Conservation (phyloP, 805 yeast genomes). For the Nakazawaea ambrosiae region DNA sequence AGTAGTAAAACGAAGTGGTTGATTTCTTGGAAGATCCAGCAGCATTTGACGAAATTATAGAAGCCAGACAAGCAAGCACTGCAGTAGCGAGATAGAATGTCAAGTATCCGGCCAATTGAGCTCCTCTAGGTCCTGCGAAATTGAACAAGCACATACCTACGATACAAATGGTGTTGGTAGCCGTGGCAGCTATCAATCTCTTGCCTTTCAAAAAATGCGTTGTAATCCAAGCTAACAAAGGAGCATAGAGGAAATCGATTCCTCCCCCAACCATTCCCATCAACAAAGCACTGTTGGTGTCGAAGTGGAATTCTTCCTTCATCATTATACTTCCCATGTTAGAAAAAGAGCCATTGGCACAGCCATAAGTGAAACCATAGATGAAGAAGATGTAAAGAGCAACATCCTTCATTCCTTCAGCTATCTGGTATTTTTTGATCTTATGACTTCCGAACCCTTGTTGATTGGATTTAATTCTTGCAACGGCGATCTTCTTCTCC, state of each 20-base stretch:
- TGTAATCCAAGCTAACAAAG: conserved; percentile 23
- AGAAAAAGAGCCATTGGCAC: conserved; percentile 52
- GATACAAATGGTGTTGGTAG: conserved; percentile 17
- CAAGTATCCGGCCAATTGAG: conserved; percentile 19
- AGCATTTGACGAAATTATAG: conserved; percentile 35
- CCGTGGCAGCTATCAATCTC: conserved; percentile 16
- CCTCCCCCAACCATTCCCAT: conserved; percentile 29
- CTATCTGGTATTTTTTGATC: conserved; percentile 30
- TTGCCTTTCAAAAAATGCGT: conserved; percentile 16
- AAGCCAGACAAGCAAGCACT: conserved; percentile 19
- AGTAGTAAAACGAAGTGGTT: conserved; percentile 34
- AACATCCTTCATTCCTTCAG: conserved; percentile 35
- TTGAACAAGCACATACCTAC: conserved; percentile 25
- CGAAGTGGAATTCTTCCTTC: conserved; percentile 26
- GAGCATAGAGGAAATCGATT: conserved; percentile 23
- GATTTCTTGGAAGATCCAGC: conserved; percentile 55
- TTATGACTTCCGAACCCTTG: conserved; percentile 36
- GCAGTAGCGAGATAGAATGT: conserved; percentile 18
- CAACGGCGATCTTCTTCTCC: conserved; percentile 40
- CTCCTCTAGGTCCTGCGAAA: conserved; percentile 20
- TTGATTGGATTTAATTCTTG: conserved; percentile 40
- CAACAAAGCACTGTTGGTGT: conserved; percentile 23
- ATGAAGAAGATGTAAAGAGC: conserved; percentile 39
- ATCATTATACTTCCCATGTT: conserved; percentile 38
- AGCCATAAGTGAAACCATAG: conserved; percentile 33